Conservation (phyloP, 2,329 filamentous ascomycete species). For the Macrophomina tecta region DNA sequence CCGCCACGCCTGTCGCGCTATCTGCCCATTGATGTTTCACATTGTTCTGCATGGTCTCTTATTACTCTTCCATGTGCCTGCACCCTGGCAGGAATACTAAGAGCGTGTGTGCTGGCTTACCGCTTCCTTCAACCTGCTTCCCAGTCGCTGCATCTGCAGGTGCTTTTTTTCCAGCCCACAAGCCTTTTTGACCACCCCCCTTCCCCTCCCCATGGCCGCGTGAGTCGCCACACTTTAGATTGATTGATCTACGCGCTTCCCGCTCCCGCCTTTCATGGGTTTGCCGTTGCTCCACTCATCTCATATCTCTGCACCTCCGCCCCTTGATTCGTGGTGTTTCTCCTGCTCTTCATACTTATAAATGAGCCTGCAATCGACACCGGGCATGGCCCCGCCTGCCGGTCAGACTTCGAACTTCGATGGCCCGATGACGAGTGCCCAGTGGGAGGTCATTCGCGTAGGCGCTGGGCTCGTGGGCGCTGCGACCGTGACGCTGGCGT, state of each 20-base stretch:
- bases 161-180: neutral
- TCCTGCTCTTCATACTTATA: neutral
- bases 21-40: neutral
- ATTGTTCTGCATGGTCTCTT: neutral
- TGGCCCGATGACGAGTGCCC: constrained; percentile 5
- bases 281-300: neutral
- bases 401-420: constrained; percentile 14
- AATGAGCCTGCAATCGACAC: neutral
- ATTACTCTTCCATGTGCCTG: neutral
- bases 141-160: neutral
- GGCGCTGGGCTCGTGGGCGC: neutral
- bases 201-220: neutral
- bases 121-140: neutral
- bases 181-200: neutral
- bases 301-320: neutral
- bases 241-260: neutral
- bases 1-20: neutral
- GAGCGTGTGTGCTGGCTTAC: neutral
- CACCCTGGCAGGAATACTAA: neutral
- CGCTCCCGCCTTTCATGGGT: neutral
- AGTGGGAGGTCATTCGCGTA: constrained; percentile 7
- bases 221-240: constrained; percentile 17
- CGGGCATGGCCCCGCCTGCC: constrained; percentile 10
- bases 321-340: neutral
- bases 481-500: constrained; percentile 1